Evolutionary conservation across 179 eudicot genomes (phyloP), one percentile per base, ranked within the genome.

Genomic region (Carnegiea gigantea): DNA sequence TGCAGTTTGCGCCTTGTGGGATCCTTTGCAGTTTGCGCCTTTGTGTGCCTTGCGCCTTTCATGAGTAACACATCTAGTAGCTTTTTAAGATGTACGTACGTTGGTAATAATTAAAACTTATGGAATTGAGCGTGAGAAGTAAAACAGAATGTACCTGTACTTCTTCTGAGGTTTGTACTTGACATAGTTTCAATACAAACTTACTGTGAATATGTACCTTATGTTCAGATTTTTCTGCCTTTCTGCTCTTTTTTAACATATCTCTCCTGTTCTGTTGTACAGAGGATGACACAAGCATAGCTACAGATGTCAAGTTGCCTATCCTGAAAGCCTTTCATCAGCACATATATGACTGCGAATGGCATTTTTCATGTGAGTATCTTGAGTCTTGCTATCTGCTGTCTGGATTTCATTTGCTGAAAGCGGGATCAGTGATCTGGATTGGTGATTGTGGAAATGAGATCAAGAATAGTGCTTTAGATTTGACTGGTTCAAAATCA

Each of bases 231-330:
- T 38, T 64, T 46, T 15, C 46, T 26, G 30, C n/a, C 14, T 72
- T 81, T 73, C 54, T 44, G 76, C n/a, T 81, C 43, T 38, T 38
- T 79, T 12, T 51, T 62, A 28, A 75, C 46, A 70, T 70, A 60
- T 81, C 0, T 30, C 38, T 79, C 64, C n/a, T 77, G 17, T 6
- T 13, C 43, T 81, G 51, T 49, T 90, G 81, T 82, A 46, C 89
- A 95, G 99, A 95, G 98, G 99, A 95, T 86, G 99, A 95, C 82
- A 94, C 96, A 23, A 94, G 99, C 90, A 88, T 95, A 82, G 83
- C 84, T 28, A 83, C 90, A 30, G 97, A 95, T 68, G 90, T 95
- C 70, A 95, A 95, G 84, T 92, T 94, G 77, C 99, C 97, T 65
- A 92, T 95, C 77, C 85, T 95, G 85, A 85, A 78, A 75, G 89